Base-by-base conservation (phyloP, 495 filamentous ascomycete genomes). In the Neurospora tetrasperma region DNA sequence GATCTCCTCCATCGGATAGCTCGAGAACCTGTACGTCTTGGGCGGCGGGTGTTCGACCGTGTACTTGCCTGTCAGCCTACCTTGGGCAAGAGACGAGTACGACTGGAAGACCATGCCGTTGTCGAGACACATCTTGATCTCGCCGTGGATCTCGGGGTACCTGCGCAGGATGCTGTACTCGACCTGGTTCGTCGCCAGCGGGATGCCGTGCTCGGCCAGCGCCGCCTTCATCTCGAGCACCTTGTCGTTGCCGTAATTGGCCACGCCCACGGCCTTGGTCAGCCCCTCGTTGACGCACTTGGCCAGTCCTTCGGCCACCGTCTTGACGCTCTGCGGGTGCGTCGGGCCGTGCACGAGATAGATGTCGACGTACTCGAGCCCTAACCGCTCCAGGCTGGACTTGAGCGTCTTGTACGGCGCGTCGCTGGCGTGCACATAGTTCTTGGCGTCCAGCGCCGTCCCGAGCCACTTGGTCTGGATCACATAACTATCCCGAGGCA, bases 171-270 rank as follows among this genome's bases (percentile, higher is more conserved):
- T 46, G 69, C 42, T 73, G 69, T 40, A 73, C 44, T 73, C 72
- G 44, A 69, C 70, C 41, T 73, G 72, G 72, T 73, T 73, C 11
- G 62, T 69, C 6, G 72, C 68, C 20, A 73, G 69, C 27, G 72
- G 72, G 31, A 73, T 71, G 31, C 20, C 5, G 59, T 71, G 35
- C 41, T 69, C 69, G 7, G 14, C 69, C 31, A 73, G 68, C 16
- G 39, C 72, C 18, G 42, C 68, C 41, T 46, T 42, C 40, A 84
- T 83, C 71, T 79, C 72, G 27, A 84, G 72, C 80, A 84, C 80
- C 62, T 85, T 83, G 3, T 83, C 73, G 11, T 73, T 76, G 72
- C 73, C 73, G 72, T 85, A 84, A 73, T 85, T 85, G 46, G 83
- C 80, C 3, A 85, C 83, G 9, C 82, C 83, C 0, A 84, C 79